Evolutionary conservation across 2,329 filamentous ascomycete genomes (phyloP).

Genomic region (Orbilia brochopaga): DNA sequence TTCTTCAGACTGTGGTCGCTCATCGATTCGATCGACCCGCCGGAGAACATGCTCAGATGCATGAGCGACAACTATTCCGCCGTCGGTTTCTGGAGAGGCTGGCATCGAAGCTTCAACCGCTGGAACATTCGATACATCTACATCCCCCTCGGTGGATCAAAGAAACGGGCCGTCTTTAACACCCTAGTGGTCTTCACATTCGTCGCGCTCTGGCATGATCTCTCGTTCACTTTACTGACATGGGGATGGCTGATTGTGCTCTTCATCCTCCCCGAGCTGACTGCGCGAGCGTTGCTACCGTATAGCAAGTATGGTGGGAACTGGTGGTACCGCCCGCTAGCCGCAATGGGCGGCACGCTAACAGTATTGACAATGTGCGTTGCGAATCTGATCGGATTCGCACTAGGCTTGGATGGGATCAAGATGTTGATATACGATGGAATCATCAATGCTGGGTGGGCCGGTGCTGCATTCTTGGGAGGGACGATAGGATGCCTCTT

Average conservation of each 20-base stretch:
- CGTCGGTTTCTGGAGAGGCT: conserved; percentile 89
- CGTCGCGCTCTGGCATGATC: conserved; percentile 97
- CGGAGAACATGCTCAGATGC: conserved; percentile 98
- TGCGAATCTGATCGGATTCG: conserved; percentile 94
- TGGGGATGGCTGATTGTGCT: conserved; percentile 97
- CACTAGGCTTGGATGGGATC: conserved; percentile 85
- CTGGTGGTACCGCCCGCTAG: conserved; percentile 77
- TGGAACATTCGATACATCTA: conserved; percentile 96
- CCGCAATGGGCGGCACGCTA: conserved; percentile 76
- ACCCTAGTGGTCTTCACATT: conserved; percentile 91
- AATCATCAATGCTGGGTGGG: conserved; percentile 43
- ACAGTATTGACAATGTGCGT: conserved; percentile 96
- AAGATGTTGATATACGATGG: conserved; percentile 60
- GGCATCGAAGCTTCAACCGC: conserved; percentile 94
- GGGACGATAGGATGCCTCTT: conserved; percentile 77
- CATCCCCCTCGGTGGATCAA: conserved; percentile 80
- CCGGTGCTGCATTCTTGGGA: conserved; percentile 74
- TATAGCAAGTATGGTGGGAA: conserved; percentile 72
- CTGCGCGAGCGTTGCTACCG: conserved; percentile 75
- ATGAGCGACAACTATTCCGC: conserved; percentile 94
- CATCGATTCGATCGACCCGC: conserved; percentile 87
- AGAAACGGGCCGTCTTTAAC: conserved; percentile 70
- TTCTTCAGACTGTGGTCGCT: conserved; percentile 97
- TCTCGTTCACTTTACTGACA: conserved; percentile 83
- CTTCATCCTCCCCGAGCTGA: conserved; percentile 88